A percentile compares a stretch with the other conserved stretches of the same genome.
Conservation (phyloP, 345 rosid genomes). For the Eucalyptus marginata region DNA sequence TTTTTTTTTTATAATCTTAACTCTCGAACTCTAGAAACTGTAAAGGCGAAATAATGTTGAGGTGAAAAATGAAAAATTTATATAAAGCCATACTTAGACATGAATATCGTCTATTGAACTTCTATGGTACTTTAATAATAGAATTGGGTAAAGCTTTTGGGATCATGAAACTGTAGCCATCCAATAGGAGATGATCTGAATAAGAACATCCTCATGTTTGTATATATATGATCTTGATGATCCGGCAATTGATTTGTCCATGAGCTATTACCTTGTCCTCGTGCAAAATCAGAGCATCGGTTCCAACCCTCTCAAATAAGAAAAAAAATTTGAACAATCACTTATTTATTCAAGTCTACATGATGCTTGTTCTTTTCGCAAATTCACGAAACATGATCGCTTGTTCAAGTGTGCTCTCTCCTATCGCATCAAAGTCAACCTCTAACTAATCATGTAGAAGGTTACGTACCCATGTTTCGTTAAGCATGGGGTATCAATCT, state of each 20-base stretch:
- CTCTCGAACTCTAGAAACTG: background rate
- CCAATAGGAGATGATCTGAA: background rate
- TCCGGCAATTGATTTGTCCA: background rate
- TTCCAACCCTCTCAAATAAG: background rate
- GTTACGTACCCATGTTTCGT: too few species aligned
- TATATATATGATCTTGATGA: background rate
- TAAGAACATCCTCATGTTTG: background rate
- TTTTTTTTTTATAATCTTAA: background rate
- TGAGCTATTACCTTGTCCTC: background rate
- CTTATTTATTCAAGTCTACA: too few species aligned
- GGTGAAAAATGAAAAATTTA: background rate
- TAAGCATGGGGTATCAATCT: too few species aligned
- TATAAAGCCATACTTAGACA: background rate
- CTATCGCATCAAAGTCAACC: too few species aligned
- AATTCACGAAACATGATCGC: fast-evolving
- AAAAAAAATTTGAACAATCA: background rate
- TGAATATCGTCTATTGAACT: background rate
- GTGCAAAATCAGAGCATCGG: background rate
- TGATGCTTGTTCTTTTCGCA: too few species aligned
- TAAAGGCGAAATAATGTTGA: background rate
- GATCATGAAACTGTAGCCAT: background rate
- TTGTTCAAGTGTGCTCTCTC: fast-evolving
- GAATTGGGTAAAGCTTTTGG: background rate
- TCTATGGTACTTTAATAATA: background rate
- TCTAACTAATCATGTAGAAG: too few species aligned